phyloP scores from a whole-genome alignment of 148 eudicot genomes.

The Bassia scoparia region DNA sequence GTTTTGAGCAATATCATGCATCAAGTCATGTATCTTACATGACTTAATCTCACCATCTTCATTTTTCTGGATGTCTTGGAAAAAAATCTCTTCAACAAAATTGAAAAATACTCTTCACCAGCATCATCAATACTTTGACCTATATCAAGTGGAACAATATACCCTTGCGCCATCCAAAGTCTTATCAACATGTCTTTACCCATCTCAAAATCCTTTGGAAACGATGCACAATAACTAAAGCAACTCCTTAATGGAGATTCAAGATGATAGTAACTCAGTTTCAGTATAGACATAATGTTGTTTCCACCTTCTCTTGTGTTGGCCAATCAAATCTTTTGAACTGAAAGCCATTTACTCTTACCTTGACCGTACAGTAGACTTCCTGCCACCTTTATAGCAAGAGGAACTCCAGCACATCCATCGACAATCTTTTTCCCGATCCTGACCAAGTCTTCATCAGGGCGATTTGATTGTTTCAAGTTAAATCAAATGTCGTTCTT shows the following conservation, averaged over 20 bases:
- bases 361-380: background rate
- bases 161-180: background rate
- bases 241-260: background rate
- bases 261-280: background rate
- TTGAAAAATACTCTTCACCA: background rate
- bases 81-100: background rate
- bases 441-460: background rate
- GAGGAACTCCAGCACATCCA: background rate
- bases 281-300: background rate
- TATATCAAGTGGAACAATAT: background rate
- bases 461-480: background rate
- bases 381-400: background rate
- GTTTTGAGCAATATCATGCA: conserved; percentile 3
- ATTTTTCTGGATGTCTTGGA: conserved; percentile 2
- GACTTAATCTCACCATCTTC: background rate
- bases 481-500: background rate
- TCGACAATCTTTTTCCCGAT: too few species aligned
- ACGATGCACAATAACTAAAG: background rate
- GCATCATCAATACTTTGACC: background rate
- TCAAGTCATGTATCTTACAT: conserved; percentile 14
- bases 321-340: background rate
- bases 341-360: background rate
- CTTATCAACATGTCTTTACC: background rate
- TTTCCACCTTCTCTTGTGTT: background rate
- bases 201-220: background rate